Conservation (phyloP, 1,139 yeast genomes). For the Scheffersomyces cryptocercus region DNA sequence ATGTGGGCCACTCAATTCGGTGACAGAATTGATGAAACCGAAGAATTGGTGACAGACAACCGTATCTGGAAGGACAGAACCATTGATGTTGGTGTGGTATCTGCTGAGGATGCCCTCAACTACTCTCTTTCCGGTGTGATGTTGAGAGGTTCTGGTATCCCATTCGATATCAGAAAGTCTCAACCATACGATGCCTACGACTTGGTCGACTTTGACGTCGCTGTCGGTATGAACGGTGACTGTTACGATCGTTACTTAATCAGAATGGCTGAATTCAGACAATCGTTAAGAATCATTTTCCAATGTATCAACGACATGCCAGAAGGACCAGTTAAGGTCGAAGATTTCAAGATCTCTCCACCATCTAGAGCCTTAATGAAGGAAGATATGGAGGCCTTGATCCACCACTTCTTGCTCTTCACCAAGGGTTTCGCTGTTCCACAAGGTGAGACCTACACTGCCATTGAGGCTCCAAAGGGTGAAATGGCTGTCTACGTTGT, state of each 20-base stretch:
- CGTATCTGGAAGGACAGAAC: conserved; percentile 94
- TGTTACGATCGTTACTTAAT: conserved; percentile 87
- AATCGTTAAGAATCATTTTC: conserved; percentile 82
- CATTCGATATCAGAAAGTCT: conserved; percentile 82
- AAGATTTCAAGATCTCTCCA: conserved; percentile 82
- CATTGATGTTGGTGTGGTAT: conserved; percentile 72
- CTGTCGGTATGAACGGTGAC: conserved; percentile 87
- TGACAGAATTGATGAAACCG: conserved; percentile 88
- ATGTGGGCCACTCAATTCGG: conserved; percentile 98
- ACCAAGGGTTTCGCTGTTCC: conserved; percentile 91
- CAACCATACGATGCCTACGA: conserved; percentile 93
- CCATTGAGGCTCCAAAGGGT: conserved; percentile 94
- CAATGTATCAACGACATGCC: conserved; percentile 93
- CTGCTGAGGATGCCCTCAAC: conserved; percentile 86
- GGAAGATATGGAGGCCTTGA: conserved; percentile 90
- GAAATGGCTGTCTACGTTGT: conserved; percentile 93
- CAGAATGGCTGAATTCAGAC: conserved; percentile 92
- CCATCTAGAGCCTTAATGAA: conserved; percentile 84
- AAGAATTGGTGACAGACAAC: conserved; percentile 86
- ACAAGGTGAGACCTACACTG: conserved; percentile 88
- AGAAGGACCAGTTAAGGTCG: conserved; percentile 89
- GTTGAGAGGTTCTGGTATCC: conserved; percentile 90
- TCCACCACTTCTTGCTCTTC: conserved; percentile 84
- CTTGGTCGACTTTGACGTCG: conserved; percentile 79
- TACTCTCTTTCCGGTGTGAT: conserved; percentile 83